A percentile compares a stretch with the other conserved stretches of the same genome.
phyloP scores from a whole-genome alignment of 2,329 filamentous ascomycete genomes.

The Colletotrichum sojae region DNA sequence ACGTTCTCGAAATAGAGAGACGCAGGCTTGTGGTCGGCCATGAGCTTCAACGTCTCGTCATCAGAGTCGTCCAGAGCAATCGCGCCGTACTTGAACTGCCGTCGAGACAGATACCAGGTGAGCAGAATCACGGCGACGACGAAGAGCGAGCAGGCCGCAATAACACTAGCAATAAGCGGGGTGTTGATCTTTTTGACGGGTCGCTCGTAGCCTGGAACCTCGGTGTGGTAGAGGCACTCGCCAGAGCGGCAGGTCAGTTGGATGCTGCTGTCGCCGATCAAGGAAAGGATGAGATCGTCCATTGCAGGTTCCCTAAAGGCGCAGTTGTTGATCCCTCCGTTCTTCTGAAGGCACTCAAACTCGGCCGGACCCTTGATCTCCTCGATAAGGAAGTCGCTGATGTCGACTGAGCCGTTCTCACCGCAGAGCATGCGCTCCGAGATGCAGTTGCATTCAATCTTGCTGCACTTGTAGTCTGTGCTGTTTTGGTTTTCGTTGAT shows the following conservation, averaged over 20 bases:
- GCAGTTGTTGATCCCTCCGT: conserved; percentile 76
- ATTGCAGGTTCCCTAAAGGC: conserved; percentile 92
- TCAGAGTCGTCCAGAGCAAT: conserved; percentile 91
- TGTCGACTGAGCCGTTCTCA: conserved; percentile 90
- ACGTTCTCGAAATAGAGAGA: conserved; percentile 91
- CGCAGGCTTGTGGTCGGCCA: conserved; percentile 92
- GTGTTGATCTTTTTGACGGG: conserved; percentile 97
- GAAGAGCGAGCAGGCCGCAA: conserved; percentile 88
- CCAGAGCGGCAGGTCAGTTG: conserved; percentile 85
- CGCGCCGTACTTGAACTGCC: conserved; percentile 77
- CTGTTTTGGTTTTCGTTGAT: conserved; percentile 80
- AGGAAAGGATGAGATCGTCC: conserved; percentile 87
- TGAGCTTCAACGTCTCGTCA: conserved; percentile 86
- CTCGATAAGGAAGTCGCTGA: conserved; percentile 88
- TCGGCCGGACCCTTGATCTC: conserved; percentile 89
- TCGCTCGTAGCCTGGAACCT: conserved; percentile 90
- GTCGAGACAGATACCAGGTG: conserved; percentile 90
- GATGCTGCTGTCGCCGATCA: conserved; percentile 95
- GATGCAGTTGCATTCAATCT: conserved; percentile 89
- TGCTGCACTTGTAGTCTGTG: conserved; percentile 87
- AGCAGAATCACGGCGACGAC: conserved; percentile 87
- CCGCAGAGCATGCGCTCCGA: conserved; percentile 95
- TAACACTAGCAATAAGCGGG: conserved; percentile 93
- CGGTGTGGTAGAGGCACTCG: conserved; percentile 93
- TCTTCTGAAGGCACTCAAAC: conserved; percentile 80